Percentiles rank a stretch among this genome's conserved stretches.
phyloP scores from a whole-genome alignment of 352 stramenopile species.

The Globisporangium spiculum region DNA sequence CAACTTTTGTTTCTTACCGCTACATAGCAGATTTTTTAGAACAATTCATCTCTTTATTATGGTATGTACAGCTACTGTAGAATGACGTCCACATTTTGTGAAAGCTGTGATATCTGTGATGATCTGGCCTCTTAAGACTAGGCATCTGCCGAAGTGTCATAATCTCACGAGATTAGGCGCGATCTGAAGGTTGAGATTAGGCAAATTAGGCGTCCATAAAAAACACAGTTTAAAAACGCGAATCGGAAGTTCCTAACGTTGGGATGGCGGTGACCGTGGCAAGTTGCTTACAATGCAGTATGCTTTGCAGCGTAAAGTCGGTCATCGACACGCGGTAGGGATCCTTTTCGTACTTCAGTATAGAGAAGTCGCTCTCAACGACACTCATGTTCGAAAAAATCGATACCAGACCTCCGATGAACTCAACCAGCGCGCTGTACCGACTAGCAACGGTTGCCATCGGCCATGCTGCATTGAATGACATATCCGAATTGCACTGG shows the following conservation, averaged over 20 bases:
- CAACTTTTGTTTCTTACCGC: too few species aligned
- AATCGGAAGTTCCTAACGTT: neutral
- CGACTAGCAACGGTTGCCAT: neutral
- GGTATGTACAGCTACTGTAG: too few species aligned
- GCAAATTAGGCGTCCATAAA: slow-evolving; percentile 5
- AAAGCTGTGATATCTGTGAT: too few species aligned
- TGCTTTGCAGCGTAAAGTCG: slow-evolving; percentile 1
- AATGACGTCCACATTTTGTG: too few species aligned
- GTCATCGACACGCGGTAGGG: neutral
- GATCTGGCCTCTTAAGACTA: slow-evolving; percentile 1
- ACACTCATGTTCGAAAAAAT: neutral
- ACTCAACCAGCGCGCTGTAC: neutral
- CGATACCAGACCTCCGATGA: neutral
- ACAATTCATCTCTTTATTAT: too few species aligned
- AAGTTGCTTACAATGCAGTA: slow-evolving; percentile 2
- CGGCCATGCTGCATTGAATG: neutral
- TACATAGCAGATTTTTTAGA: too few species aligned
- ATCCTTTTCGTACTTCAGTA: slow-evolving; percentile 4
- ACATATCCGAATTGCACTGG: neutral
- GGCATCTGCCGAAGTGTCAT: neutral
- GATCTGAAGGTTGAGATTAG: neutral
- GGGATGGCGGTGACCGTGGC: neutral
- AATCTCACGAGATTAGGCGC: slow-evolving; percentile 5
- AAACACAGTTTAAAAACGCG: neutral
- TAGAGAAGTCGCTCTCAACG: slow-evolving; percentile 1